A percentile compares a stretch with the other conserved stretches of the same genome.
Evolutionary conservation across 192 early-diverging fungal species (phyloP).

Genomic region (Pilaira anomala): DNA sequence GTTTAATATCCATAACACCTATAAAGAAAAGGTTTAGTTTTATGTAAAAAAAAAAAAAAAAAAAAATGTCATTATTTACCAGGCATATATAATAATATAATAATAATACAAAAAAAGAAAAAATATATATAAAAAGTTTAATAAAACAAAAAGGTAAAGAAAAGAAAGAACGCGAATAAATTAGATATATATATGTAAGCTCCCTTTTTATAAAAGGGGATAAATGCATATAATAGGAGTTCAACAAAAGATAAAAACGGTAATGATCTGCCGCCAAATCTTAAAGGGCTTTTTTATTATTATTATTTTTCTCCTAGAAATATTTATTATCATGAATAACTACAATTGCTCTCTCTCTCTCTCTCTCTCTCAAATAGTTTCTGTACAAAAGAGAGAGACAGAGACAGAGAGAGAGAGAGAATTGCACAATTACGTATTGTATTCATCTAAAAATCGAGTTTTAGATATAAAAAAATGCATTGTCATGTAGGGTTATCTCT

Average conservation of each 20-base stretch:
- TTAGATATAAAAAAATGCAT: too few relatives aligned
- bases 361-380: background rate
- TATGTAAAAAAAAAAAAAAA: background rate
- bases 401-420: too few relatives aligned
- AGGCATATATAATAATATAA: background rate
- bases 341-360: background rate
- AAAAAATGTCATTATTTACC: background rate
- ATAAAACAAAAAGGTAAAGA: background rate
- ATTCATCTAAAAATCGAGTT: too few relatives aligned
- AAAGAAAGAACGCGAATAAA: background rate
- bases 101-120: background rate
- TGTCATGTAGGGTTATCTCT: too few relatives aligned
- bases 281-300: background rate
- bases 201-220: background rate
- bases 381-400: too few relatives aligned
- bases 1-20: conserved; percentile 16
- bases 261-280: conserved; percentile 3
- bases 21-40: too few relatives aligned
- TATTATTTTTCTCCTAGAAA: conserved; percentile 1
- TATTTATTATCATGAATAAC: background rate
- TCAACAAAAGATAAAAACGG: background rate
- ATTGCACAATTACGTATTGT: background rate
- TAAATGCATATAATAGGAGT: background rate
- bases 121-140: background rate
- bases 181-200: too few relatives aligned